phyloP scores from a whole-genome alignment of 495 filamentous ascomycete genomes.

The Aspergillus ostianus region DNA sequence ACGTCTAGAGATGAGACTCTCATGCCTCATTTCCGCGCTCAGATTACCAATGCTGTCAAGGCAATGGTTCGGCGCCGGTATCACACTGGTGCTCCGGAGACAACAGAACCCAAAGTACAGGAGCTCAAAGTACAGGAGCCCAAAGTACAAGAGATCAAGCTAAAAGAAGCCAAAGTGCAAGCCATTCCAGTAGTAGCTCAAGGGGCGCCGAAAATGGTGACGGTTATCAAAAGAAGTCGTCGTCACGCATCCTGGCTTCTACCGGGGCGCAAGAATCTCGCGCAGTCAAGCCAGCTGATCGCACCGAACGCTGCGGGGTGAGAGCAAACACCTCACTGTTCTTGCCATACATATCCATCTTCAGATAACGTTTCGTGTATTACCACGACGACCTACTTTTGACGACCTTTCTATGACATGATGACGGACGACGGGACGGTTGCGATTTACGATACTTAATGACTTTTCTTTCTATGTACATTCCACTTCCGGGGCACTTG shows the following conservation, averaged over 20 bases:
- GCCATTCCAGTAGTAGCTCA: neutral
- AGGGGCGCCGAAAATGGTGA: neutral
- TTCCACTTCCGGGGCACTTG: neutral
- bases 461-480: neutral
- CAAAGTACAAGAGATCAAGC: neutral
- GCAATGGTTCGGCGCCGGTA: conserved; percentile 8
- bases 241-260: neutral
- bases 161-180: neutral
- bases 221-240: neutral
- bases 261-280: neutral
- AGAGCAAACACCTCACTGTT: neutral
- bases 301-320: neutral
- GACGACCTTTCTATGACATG: neutral
- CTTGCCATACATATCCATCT: neutral
- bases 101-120: neutral
- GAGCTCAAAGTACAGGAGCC: neutral
- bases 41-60: conserved; percentile 13
- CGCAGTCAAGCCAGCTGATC: neutral
- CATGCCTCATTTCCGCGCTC: neutral
- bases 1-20: neutral
- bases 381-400: neutral
- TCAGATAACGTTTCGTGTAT: too few relatives aligned
- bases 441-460: neutral
- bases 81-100: neutral
- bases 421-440: neutral